phyloP scores from a whole-genome alignment of 208 protist genomes.

The Acanthamoeba divionensis region DNA sequence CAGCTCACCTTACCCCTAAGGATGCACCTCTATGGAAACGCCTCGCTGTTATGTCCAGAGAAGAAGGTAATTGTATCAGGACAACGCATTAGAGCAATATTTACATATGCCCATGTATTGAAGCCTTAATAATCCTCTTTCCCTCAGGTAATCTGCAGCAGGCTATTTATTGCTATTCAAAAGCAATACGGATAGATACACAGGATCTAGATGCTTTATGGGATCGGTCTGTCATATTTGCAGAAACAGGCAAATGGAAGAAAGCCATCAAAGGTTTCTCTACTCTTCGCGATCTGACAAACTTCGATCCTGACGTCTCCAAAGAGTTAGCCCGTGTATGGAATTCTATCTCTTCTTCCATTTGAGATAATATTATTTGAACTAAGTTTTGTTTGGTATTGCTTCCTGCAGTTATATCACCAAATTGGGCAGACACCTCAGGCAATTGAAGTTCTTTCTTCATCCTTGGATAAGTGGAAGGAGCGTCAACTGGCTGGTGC shows the following conservation, averaged over 20 bases:
- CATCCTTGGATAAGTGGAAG: background rate
- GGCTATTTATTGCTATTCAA: constrained; percentile 57
- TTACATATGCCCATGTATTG: too few relatives aligned
- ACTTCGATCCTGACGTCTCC: background rate
- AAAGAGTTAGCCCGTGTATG: constrained; percentile 42
- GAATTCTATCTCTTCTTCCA: background rate
- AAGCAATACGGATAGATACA: constrained; percentile 23
- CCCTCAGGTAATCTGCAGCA: constrained; percentile 21
- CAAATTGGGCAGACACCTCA: constrained; percentile 24
- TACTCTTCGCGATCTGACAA: background rate
- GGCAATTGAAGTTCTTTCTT: background rate
- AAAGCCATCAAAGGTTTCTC: constrained; percentile 7
- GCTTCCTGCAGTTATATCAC: background rate
- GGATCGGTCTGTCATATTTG: constrained; percentile 53
- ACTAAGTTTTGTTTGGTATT: background rate
- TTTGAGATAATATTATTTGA: background rate
- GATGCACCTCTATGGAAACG: constrained; percentile 55
- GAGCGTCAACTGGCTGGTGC: background rate
- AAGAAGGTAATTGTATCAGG: background rate
- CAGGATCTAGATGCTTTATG: constrained; percentile 34
- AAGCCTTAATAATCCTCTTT: background rate
- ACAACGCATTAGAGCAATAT: too few relatives aligned
- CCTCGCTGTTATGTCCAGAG: constrained; percentile 30
- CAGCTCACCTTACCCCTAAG: constrained; percentile 52
- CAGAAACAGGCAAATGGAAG: background rate